Percentiles rank a stretch among this genome's conserved stretches.
phyloP scores from a whole-genome alignment of 2,329 filamentous ascomycete species.

The Alternaria conjuncta region DNA sequence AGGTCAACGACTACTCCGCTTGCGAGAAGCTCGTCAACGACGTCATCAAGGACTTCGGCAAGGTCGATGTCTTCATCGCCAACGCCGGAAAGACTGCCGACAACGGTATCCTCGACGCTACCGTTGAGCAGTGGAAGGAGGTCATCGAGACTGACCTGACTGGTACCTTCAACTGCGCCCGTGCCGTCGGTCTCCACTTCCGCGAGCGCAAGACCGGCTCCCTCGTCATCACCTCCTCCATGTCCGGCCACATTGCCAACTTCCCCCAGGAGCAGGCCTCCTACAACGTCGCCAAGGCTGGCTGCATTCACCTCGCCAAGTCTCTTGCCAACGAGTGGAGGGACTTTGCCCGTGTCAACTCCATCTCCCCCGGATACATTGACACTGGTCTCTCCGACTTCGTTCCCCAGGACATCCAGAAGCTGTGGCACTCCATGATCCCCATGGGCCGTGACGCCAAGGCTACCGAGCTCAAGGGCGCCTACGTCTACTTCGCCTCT shows the following conservation, averaged over 20 bases:
- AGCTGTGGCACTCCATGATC: conserved; percentile 78
- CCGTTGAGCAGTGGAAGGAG: conserved; percentile 73
- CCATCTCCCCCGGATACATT: conserved; percentile 72
- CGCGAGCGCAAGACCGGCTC: conserved; percentile 68
- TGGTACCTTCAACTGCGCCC: conserved; percentile 86
- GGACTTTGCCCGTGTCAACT: conserved; percentile 72
- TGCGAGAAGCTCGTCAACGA: conserved; percentile 64
- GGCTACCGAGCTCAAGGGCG: conserved; percentile 79
- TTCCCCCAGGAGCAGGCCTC: conserved; percentile 71
- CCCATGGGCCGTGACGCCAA: conserved; percentile 80
- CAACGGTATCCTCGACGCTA: conserved; percentile 71
- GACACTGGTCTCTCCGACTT: conserved; percentile 72
- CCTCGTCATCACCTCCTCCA: conserved; percentile 71
- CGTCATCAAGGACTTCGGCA: conserved; percentile 72
- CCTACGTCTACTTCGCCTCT: conserved; percentile 80
- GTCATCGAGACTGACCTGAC: conserved; percentile 87
- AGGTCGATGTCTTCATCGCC: conserved; percentile 71
- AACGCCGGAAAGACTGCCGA: conserved; percentile 75
- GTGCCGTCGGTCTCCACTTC: conserved; percentile 84
- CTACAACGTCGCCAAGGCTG: conserved; percentile 64
- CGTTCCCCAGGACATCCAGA: conserved; percentile 70
- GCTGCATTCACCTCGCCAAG: conserved; percentile 68
- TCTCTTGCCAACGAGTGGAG: conserved; percentile 74
- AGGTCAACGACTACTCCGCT: conserved; percentile 63
- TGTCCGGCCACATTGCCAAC: conserved; percentile 86